Evolutionary conservation across 352 stramenopile species (phyloP), one percentile per base, ranked within the genome.

Genomic region (Pythium vanterpoolii): DNA sequence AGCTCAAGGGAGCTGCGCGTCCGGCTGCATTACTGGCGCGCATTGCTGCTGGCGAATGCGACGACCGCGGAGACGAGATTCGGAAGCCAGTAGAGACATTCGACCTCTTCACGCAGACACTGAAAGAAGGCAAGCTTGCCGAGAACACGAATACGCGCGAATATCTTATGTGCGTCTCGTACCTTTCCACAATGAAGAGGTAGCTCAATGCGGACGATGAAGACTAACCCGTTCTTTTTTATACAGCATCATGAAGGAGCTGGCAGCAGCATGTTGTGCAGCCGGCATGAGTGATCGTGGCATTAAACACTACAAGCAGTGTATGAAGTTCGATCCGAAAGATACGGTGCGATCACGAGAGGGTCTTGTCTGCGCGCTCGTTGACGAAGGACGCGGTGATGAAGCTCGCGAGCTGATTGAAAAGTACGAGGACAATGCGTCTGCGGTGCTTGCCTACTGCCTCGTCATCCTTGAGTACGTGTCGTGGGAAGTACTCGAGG

Each of bases 391-490:
- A 16, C 76, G 79, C 18, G 86, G 83, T 18, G 82, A 70, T 5
- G 83, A 95, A 51, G 86, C 83, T 5, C 77, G 86, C 3, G 73
- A 59, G 21, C 57, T 93, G 38, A 79, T 95, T 51, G 83, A 93
- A 21, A 65, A 83, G 40, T 83, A 87, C 65, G 62, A 65, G 26
- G 68, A 71, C 28, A 60, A 79, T 13, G 44, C 72, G 13, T 90
- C 86, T 34, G 76, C 82, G 1, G 73, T 95, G 53, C 63, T 95
- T 5, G 86, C 85, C 26, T 95, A 93, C 59, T 93, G 83, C 50
- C 81, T 77, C 28, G 84, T 93, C 44, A 83, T 95, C 30, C 73
- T 95, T 34, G 86, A 95, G 60, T 95, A 95, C 68, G 83, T 95
- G 36, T 92, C 81, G 21, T 95, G 86, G 86, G 86, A 95, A 60